Evolutionary conservation across 78 protist genomes (phyloP).

Genomic region (Salpingoeca rosetta): DNA sequence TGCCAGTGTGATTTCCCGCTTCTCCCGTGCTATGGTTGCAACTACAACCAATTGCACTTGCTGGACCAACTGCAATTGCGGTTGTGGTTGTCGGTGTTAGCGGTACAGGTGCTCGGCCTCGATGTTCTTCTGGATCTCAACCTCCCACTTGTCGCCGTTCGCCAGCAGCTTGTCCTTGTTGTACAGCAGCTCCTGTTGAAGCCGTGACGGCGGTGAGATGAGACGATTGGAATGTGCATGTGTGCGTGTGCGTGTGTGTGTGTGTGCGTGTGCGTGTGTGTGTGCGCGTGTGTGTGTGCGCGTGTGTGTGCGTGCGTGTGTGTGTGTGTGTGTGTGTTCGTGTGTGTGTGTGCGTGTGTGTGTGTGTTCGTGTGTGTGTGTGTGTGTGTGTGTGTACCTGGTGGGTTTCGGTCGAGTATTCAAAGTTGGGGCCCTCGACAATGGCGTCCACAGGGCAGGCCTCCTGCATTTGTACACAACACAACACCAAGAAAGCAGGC

Average conservation of each 20-base stretch:
- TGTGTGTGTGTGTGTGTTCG: no score
- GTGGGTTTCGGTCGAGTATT: constrained; percentile 78
- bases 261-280: background rate
- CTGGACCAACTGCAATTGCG: no score
- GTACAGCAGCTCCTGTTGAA: constrained; percentile 16
- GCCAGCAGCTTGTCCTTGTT: constrained; percentile 75
- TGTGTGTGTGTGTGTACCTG: background rate
- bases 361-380: no score
- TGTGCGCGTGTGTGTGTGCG: no score
- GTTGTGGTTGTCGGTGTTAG: no score
- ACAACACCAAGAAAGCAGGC: no score
- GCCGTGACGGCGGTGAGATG: background rate
- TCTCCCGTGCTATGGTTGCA: no score
- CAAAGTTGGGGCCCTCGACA: constrained; percentile 90
- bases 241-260: background rate
- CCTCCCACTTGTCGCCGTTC: constrained; percentile 84
- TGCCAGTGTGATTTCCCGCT: no score
- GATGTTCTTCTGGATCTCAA: constrained; percentile 74
- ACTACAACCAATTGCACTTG: no score
- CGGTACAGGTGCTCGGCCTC: constrained; percentile 62
- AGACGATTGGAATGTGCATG: background rate
- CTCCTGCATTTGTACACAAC: no score
- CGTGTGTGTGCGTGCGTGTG: background rate
- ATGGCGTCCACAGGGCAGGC: constrained; percentile 93
- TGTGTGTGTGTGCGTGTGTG: no score